These are phyloP conservation scores for Wickerhamomyces mucosus DNA, from an alignment of 805 yeast genomes.

Conservation along the genomic window DNA sequence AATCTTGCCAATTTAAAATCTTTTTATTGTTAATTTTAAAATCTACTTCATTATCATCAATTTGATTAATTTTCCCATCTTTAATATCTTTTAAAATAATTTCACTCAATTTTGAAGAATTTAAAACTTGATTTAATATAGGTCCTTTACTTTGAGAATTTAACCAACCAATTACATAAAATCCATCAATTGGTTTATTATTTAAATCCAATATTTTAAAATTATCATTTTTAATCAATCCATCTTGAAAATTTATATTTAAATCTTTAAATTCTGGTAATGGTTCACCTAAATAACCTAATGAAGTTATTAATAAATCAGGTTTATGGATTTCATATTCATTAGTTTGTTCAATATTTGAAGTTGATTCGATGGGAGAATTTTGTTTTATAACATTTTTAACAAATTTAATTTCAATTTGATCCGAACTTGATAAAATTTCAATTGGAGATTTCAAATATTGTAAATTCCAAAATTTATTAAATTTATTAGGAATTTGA, in stretches of 20 bases:
- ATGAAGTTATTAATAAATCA: conserved; percentile 68
- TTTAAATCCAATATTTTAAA: conserved; percentile 31
- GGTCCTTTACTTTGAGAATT: conserved; percentile 82
- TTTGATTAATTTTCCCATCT: conserved; percentile 13
- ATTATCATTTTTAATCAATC: conserved; percentile 35
- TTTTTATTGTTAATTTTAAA: conserved; percentile 24
- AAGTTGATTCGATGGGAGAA: conserved; percentile 14
- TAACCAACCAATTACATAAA: conserved; percentile 89
- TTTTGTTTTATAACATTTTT: conserved; percentile 36
- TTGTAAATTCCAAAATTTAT: conserved; percentile 50
- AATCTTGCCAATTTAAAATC: conserved; percentile 52
- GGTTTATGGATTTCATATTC: conserved; percentile 26
- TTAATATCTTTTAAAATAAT: conserved; percentile 46
- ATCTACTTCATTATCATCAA: conserved; percentile 8
- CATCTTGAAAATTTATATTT: conserved; percentile 41
- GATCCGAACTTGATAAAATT: conserved; percentile 25
- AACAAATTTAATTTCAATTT: conserved; percentile 38
- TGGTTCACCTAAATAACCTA: conserved; percentile 73
- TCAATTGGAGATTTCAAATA: conserved; percentile 60
- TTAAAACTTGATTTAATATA: conserved; percentile 84
- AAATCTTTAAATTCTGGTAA: conserved; percentile 40
- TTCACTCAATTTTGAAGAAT: conserved; percentile 68
- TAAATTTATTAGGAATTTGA: conserved; percentile 6
- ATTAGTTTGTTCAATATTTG: conserved; percentile 18
- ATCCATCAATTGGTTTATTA: conserved; percentile 28